Evolutionary conservation across 139 green algal genomes (phyloP).

Genomic region (Chlorella sp.): DNA sequence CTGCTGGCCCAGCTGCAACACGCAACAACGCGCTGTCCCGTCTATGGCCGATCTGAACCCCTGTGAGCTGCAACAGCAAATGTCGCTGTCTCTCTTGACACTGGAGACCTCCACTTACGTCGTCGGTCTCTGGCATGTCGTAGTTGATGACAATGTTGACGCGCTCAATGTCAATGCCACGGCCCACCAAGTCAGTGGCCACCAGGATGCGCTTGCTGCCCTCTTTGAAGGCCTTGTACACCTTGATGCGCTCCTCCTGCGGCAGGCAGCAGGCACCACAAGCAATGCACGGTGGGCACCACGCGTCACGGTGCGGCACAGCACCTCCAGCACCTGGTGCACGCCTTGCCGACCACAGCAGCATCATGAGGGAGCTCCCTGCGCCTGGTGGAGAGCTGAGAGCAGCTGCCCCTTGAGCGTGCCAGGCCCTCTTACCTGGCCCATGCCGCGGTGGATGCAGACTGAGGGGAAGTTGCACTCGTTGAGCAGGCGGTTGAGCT

Average conservation of each 20-base stretch:
- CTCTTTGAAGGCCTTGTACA: constrained; percentile 97
- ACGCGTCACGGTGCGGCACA: too few species aligned
- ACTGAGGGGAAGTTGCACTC: constrained; percentile 98
- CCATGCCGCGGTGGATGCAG: constrained; percentile 70
- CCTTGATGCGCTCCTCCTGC: constrained; percentile 82
- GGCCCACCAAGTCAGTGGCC: constrained; percentile 95
- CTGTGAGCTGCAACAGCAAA: too few species aligned
- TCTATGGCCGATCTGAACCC: too few species aligned
- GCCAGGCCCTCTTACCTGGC: constrained; percentile 12
- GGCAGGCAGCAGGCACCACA: constrained; percentile 60
- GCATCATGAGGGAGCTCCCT: too few species aligned
- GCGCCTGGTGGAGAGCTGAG: too few species aligned
- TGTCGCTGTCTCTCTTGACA: too few species aligned
- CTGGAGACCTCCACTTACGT: too few species aligned
- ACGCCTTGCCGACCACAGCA: too few species aligned
- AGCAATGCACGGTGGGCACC: neutral
- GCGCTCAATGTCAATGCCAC: constrained; percentile 98
- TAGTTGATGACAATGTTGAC: constrained; percentile 99
- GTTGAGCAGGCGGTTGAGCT: constrained; percentile 90
- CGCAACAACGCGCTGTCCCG: too few species aligned
- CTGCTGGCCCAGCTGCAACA: too few species aligned
- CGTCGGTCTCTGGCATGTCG: constrained; percentile 96
- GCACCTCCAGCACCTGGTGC: too few species aligned
- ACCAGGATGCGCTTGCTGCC: constrained; percentile 96
- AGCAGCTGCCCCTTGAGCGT: too few species aligned